phyloP scores from a whole-genome alignment of 352 stramenopile genomes.

The Pythium apleroticum region DNA sequence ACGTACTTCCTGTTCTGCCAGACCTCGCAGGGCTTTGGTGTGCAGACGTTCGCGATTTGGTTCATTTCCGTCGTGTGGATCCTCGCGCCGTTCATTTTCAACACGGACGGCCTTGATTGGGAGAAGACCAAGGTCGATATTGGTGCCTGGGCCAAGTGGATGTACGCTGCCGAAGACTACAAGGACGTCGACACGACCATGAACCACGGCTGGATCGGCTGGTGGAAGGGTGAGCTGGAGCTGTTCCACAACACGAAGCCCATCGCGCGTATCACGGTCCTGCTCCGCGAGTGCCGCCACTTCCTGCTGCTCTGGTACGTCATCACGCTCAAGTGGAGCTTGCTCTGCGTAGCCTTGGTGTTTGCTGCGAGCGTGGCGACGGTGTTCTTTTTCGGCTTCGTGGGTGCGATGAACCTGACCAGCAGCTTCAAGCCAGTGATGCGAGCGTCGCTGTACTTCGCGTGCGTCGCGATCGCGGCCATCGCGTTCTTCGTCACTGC shows the following conservation, averaged over 20 bases:
- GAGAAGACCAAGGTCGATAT: constrained; percentile 85
- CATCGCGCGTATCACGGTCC: constrained; percentile 72
- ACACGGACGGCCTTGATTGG: constrained; percentile 83
- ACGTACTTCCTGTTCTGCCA: constrained; percentile 58
- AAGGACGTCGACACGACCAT: constrained; percentile 65
- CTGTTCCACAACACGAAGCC: constrained; percentile 70
- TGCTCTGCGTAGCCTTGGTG: constrained; percentile 51
- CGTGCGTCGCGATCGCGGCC: constrained; percentile 36
- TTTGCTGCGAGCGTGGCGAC: constrained; percentile 55
- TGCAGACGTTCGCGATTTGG: constrained; percentile 84
- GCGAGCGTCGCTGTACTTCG: constrained; percentile 56
- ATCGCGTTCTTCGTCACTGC: constrained; percentile 54
- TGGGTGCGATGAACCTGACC: constrained; percentile 43
- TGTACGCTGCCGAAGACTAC: constrained; percentile 73
- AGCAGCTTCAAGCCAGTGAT: constrained; percentile 33
- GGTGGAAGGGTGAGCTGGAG: constrained; percentile 80
- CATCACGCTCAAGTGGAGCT: constrained; percentile 64
- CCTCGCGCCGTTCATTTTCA: constrained; percentile 81
- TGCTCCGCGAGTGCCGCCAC: constrained; percentile 76
- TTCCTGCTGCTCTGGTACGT: constrained; percentile 88
- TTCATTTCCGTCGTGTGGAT: constrained; percentile 74
- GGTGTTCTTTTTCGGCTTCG: constrained; percentile 53
- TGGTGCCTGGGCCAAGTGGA: constrained; percentile 72
- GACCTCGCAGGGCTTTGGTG: constrained; percentile 73
- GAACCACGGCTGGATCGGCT: constrained; percentile 72